Conservation (phyloP, 2,329 filamentous ascomycete genomes). For the Calonectria crousiana region DNA sequence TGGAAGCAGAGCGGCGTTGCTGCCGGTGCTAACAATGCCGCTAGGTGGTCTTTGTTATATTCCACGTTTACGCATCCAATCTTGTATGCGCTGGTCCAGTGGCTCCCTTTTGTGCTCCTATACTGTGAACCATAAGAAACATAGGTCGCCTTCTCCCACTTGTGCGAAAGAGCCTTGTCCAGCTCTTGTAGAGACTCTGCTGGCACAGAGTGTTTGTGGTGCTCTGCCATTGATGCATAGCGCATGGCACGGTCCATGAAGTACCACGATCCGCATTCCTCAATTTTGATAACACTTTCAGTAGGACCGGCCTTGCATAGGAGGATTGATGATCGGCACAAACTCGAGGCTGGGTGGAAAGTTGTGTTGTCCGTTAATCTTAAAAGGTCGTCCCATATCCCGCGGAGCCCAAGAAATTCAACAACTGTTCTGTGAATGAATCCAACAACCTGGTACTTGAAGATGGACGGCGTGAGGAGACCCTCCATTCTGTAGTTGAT, state of each 20-base stretch:
- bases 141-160: neutral
- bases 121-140: neutral
- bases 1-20: neutral
- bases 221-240: neutral
- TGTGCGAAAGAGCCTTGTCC: neutral
- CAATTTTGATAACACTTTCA: neutral
- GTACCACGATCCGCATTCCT: neutral
- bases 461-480: neutral
- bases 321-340: neutral
- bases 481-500: slow-evolving; percentile 3
- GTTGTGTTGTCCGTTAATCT: neutral
- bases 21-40: neutral
- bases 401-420: neutral
- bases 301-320: neutral
- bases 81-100: slow-evolving; percentile 1
- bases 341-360: neutral
- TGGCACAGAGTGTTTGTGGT: neutral
- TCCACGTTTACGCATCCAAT: neutral
- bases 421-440: neutral
- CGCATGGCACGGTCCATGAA: slow-evolving; percentile 1
- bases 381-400: neutral
- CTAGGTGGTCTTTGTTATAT: neutral
- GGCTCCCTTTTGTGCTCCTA: neutral
- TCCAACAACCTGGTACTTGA: neutral
- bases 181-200: neutral